Conservation (phyloP, 257 asterid species). For the Euphrasia confusa region DNA sequence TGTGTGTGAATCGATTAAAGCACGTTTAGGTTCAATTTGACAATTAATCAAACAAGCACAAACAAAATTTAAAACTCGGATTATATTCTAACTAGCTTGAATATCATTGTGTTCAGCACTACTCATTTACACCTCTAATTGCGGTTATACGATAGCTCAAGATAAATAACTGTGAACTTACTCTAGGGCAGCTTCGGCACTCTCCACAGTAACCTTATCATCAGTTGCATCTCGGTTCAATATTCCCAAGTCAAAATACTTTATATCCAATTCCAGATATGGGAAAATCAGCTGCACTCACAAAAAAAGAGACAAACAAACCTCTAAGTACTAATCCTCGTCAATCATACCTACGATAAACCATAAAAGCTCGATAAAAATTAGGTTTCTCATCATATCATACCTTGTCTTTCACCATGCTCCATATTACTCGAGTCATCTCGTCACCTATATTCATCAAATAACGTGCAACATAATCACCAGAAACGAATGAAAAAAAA, state of each 20-base stretch:
- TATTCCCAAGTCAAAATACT: conserved; percentile 72
- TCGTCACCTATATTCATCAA: conserved; percentile 53
- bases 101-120: neutral
- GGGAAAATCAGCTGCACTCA: conserved; percentile 68
- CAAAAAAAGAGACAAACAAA: neutral
- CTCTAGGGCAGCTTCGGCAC: conserved; percentile 84
- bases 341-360: neutral
- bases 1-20: neutral
- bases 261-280: conserved; percentile 62
- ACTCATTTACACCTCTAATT: neutral
- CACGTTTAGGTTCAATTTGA: neutral
- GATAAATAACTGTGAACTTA: conserved; percentile 27
- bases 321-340: neutral
- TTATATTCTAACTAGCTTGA: neutral
- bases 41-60: neutral
- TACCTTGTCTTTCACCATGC: conserved; percentile 72
- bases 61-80: neutral
- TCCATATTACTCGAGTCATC: conserved; percentile 84
- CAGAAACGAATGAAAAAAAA: neutral
- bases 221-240: conserved; percentile 72
- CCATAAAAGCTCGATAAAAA: neutral
- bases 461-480: neutral
- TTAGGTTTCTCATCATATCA: neutral
- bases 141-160: neutral
- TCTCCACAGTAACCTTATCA: conserved; percentile 67